Evolutionary conservation across 257 asterid genomes (phyloP).

Genomic region (Osmanthus fragrans): DNA sequence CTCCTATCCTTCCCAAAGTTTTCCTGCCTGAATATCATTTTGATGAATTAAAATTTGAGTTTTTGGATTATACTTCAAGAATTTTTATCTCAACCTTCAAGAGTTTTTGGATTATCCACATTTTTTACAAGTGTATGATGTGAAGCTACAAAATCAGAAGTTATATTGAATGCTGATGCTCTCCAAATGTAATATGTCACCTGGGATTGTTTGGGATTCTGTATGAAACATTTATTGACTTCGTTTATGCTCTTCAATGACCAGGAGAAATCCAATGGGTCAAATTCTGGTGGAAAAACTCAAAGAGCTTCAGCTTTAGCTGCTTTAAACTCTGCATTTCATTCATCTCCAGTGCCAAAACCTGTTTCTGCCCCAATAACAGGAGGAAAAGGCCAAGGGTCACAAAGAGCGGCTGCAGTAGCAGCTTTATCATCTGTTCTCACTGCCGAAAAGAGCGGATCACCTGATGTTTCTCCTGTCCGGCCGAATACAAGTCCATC

Average conservation of each 20-base stretch:
- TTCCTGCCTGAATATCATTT: not conserved
- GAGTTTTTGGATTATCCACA: not conserved
- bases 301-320: constrained; percentile 99
- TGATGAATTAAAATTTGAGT: not conserved
- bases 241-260: constrained; percentile 15
- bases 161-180: constrained; percentile 7
- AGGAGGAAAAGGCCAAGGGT: constrained; percentile 54
- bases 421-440: constrained; percentile 84
- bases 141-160: not conserved
- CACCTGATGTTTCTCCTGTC: constrained; percentile 71
- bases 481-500: constrained; percentile 63
- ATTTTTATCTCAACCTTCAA: not conserved
- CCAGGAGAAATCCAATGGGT: constrained; percentile 67
- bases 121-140: not conserved
- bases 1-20: not conserved
- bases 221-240: constrained; percentile 12
- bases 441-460: constrained; percentile 71
- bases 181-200: not conserved
- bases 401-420: constrained; percentile 95
- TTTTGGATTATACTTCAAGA: not conserved
- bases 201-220: not conserved
- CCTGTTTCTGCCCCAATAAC: constrained; percentile 47
- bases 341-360: constrained; percentile 57
- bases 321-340: constrained; percentile 90
- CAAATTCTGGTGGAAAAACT: constrained; percentile 78